These are phyloP conservation scores for Ogataea corticis DNA, from an alignment of 805 yeast species.

Conservation along the genomic window DNA sequence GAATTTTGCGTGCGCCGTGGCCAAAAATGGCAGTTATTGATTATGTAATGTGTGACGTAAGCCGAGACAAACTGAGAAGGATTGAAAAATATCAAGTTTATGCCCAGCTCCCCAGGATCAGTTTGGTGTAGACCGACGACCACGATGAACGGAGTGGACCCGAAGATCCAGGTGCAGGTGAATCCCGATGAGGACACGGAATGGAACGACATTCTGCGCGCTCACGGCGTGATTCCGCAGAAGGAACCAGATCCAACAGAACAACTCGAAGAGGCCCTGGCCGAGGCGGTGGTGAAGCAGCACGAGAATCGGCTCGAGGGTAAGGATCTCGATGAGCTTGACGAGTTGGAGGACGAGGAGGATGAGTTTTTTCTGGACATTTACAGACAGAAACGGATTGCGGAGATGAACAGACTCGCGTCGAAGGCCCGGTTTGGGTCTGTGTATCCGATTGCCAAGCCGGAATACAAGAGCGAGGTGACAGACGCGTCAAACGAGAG, in stretches of 20 bases:
- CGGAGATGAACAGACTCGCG: conserved; percentile 65
- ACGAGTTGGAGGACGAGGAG: conserved; percentile 87
- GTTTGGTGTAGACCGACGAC: too few species aligned
- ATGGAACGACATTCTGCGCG: conserved; percentile 94
- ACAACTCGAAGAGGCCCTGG: conserved; percentile 83
- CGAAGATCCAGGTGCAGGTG: conserved; percentile 78
- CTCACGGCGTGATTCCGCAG: conserved; percentile 90
- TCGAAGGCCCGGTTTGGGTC: conserved; percentile 64
- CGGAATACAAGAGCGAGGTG: conserved; percentile 83
- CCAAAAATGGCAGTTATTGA: too few species aligned
- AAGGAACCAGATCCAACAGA: conserved; percentile 87
- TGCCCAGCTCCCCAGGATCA: too few species aligned
- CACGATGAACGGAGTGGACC: conserved; percentile 37
- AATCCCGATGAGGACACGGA: conserved; percentile 97
- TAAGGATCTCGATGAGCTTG: conserved; percentile 77
- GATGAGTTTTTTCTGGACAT: conserved; percentile 84
- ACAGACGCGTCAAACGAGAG: conserved; percentile 72
- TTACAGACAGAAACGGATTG: conserved; percentile 75
- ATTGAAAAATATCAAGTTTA: too few species aligned
- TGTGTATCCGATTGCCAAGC: conserved; percentile 77
- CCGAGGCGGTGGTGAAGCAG: conserved; percentile 75
- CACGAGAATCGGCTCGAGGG: conserved; percentile 82
- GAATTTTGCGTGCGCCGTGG: too few species aligned
- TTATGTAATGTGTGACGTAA: too few species aligned
- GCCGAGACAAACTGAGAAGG: too few species aligned